Evolutionary conservation across 164 flowering plant species (phyloP), one percentile per base, ranked within the genome.

Genomic region (Magnolia officinalis): DNA sequence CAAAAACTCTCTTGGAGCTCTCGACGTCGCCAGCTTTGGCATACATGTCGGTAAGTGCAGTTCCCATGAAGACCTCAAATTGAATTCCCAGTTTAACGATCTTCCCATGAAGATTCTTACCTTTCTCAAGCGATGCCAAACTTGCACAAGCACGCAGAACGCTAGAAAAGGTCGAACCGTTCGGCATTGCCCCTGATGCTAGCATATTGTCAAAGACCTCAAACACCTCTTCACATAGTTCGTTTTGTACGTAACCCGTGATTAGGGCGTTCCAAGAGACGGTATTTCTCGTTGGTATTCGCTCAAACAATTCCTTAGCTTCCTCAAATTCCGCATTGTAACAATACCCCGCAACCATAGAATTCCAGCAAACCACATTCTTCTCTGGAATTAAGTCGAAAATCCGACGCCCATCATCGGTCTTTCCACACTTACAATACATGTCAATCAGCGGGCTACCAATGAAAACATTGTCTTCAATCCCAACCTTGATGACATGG

Each of bases 31-130:
- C 93, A 37, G 85, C 90, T 77, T 89, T 90, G 23, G 92, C 88
- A 80, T 91, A 89, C 92, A 90, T 88, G 77, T 91, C 91, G 18
- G 80, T 74, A 26, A 91, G 87, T 23, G 91, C 89, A 66, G 92
- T 90, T 21, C 87, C 92, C 67, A 91, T 76, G 72, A 82, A 87
- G 50, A 86, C 71, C 72, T 89, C 89, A 63, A 59, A 71, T 19
- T 82, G 84, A 63, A 85, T 68, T 19, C 88, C 92, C 31, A 81
- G 85, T 78, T 90, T 90, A 2, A 91, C 71, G 23, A 74, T 76
- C 77, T 86, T 89, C 9, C 87, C 86, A 78, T 88, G 92, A 11
- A 85, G 52, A 63, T 82, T 78, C 75, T 79, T 84, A 19, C 92
- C 92, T 78, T 79, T 88, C 78, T 82, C 87, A 72, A 89, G 75